phyloP scores from a whole-genome alignment of 2,329 filamentous ascomycete genomes.

The Myriosclerotinia duriaeana region DNA sequence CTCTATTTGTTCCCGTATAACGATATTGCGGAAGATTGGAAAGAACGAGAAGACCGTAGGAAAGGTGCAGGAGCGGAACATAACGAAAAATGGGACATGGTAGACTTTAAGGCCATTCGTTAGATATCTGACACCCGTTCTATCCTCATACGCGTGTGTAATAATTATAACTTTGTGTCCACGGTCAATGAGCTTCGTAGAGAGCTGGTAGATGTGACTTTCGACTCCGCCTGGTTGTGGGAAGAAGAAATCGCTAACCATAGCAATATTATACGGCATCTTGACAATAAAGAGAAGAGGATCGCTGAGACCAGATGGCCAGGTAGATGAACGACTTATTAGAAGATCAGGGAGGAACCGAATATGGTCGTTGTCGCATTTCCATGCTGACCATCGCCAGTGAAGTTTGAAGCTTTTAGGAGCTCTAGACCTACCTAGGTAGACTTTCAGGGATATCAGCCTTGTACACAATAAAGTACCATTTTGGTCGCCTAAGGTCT shows the following conservation, averaged over 20 bases:
- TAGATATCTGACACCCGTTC: constrained; percentile 89
- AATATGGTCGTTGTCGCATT: neutral
- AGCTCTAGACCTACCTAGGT: neutral
- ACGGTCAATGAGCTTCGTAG: constrained; percentile 92
- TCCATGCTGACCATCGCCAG: neutral
- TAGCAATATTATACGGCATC: constrained; percentile 66
- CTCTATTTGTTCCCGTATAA: constrained; percentile 90
- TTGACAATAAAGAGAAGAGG: constrained; percentile 12
- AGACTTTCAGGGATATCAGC: neutral
- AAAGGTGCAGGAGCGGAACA: constrained; percentile 90
- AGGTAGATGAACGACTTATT: neutral
- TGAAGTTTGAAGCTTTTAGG: neutral
- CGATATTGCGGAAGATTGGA: constrained; percentile 93
- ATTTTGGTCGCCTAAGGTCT: neutral
- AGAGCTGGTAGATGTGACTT: constrained; percentile 97
- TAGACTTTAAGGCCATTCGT: constrained; percentile 99
- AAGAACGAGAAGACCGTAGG: constrained; percentile 99
- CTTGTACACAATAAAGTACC: neutral
- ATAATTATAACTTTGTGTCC: constrained; percentile 98
- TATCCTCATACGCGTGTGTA: constrained; percentile 88
- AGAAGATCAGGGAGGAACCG: neutral
- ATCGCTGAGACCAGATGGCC: neutral
- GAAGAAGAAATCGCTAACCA: constrained; percentile 99
- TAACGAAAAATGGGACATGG: constrained; percentile 92
- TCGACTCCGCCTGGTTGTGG: constrained; percentile 95